Evolutionary conservation across 2,329 filamentous ascomycete genomes (phyloP).

Genomic region (Microcera coccophila): DNA sequence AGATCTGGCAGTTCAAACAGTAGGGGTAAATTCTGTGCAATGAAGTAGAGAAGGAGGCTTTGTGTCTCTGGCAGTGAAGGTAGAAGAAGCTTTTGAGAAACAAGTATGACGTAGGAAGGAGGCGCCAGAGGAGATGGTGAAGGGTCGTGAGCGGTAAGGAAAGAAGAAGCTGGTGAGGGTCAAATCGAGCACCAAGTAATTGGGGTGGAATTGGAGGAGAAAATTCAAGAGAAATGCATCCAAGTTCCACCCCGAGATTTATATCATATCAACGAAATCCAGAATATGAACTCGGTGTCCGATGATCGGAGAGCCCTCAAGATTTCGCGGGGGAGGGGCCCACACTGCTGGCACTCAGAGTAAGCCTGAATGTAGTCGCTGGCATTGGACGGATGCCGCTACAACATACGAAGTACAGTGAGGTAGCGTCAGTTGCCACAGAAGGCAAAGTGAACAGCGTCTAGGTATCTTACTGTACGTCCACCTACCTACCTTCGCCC

Average conservation of each 20-base stretch:
- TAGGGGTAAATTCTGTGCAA: background rate
- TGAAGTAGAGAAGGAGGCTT: background rate
- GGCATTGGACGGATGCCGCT: too few species aligned
- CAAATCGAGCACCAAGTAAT: constrained; percentile 5
- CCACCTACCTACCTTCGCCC: too few species aligned
- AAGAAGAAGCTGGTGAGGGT: background rate
- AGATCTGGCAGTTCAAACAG: background rate
- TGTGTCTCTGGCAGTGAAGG: too few species aligned
- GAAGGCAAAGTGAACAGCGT: too few species aligned
- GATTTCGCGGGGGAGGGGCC: constrained; percentile 25
- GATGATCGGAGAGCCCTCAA: constrained; percentile 30
- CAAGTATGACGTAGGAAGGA: background rate
- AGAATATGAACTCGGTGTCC: constrained; percentile 28
- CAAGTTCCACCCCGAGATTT: constrained; percentile 19
- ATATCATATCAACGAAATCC: constrained; percentile 27
- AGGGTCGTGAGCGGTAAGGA: background rate
- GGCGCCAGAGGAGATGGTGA: constrained; percentile 1
- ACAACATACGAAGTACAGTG: too few species aligned
- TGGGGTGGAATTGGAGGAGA: constrained; percentile 4
- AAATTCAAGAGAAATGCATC: constrained; percentile 10
- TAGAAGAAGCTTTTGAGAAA: background rate
- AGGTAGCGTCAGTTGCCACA: too few species aligned
- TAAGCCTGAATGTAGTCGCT: too few species aligned
- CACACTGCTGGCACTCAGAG: too few species aligned
- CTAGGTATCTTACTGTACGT: too few species aligned